phyloP scores from a whole-genome alignment of 1,139 yeast genomes.

The Taphrina populina region DNA sequence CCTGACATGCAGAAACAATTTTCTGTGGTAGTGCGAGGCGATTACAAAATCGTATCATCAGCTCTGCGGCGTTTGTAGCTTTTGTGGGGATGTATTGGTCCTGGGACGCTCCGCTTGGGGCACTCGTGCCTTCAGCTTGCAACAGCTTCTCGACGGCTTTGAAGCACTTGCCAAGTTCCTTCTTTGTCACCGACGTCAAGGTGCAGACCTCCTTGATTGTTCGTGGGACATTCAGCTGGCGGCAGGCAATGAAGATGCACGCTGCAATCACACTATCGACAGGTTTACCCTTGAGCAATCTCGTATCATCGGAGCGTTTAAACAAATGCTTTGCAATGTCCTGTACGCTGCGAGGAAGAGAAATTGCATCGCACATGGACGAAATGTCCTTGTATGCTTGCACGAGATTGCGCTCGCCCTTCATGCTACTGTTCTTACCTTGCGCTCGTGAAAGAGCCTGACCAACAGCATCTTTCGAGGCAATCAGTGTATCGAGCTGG shows the following conservation, averaged over 20 bases:
- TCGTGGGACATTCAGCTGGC: constrained; percentile 92
- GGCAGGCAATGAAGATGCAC: constrained; percentile 88
- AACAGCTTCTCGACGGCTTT: constrained; percentile 46
- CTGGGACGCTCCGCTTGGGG: constrained; percentile 30
- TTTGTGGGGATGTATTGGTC: constrained; percentile 36
- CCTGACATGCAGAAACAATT: constrained; percentile 89
- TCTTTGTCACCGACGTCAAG: constrained; percentile 86
- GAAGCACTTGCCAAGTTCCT: constrained; percentile 71
- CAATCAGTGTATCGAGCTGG: constrained; percentile 88
- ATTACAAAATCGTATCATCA: constrained; percentile 93
- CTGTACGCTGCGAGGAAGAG: constrained; percentile 88
- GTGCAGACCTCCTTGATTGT: constrained; percentile 96
- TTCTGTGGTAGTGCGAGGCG: constrained; percentile 83
- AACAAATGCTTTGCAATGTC: constrained; percentile 97
- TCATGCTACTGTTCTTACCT: constrained; percentile 78
- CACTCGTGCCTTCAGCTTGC: constrained; percentile 32
- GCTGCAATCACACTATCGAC: constrained; percentile 97
- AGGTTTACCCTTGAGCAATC: constrained; percentile 82
- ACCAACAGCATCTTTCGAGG: constrained; percentile 69
- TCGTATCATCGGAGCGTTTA: constrained; percentile 85
- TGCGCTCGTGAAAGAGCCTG: constrained; percentile 86
- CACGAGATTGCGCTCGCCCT: constrained; percentile 80
- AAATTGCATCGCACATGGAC: constrained; percentile 96
- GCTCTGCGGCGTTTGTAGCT: constrained; percentile 80
- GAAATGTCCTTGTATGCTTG: constrained; percentile 89